Evolutionary conservation across 768 basidiomycete genomes (phyloP).

Genomic region (Amyloporia xantha): DNA sequence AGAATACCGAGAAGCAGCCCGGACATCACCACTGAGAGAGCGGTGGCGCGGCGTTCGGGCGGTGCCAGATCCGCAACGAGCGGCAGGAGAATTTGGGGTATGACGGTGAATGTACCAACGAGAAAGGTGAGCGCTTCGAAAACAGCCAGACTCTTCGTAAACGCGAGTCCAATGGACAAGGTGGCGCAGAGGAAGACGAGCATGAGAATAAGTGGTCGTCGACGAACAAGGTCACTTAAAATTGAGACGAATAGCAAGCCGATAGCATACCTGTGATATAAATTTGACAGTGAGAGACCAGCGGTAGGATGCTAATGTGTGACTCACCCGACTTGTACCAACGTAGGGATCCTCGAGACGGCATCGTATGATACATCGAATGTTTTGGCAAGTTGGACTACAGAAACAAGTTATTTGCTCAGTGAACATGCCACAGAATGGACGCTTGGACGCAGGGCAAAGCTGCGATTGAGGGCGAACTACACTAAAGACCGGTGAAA

Average conservation of each 20-base stretch:
- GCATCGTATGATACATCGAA: constrained; percentile 30
- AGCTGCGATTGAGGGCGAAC: too few species aligned
- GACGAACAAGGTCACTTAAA: constrained; percentile 74
- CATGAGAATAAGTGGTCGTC: constrained; percentile 61
- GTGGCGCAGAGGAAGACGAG: constrained; percentile 46
- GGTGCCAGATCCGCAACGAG: constrained; percentile 79
- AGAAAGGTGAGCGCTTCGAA: constrained; percentile 69
- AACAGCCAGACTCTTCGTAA: constrained; percentile 49
- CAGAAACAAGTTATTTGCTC: too few species aligned
- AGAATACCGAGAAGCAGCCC: constrained; percentile 68
- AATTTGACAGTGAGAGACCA: neutral
- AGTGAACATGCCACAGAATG: too few species aligned
- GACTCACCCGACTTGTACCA: constrained; percentile 59
- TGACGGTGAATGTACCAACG: constrained; percentile 61
- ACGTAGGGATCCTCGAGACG: constrained; percentile 50
- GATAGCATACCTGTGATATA: constrained; percentile 19
- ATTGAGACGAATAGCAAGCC: constrained; percentile 60
- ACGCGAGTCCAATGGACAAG: constrained; percentile 65
- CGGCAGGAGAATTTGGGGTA: constrained; percentile 70
- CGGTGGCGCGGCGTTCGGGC: constrained; percentile 60
- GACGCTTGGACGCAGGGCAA: too few species aligned
- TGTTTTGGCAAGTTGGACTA: constrained; percentile 8
- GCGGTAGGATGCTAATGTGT: neutral
- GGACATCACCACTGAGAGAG: constrained; percentile 65
- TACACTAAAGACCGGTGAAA: too few species aligned